Evolutionary conservation across 495 filamentous ascomycete genomes (phyloP), one percentile per base, ranked within the genome.

Genomic region (Friedmanniomyces simplex): DNA sequence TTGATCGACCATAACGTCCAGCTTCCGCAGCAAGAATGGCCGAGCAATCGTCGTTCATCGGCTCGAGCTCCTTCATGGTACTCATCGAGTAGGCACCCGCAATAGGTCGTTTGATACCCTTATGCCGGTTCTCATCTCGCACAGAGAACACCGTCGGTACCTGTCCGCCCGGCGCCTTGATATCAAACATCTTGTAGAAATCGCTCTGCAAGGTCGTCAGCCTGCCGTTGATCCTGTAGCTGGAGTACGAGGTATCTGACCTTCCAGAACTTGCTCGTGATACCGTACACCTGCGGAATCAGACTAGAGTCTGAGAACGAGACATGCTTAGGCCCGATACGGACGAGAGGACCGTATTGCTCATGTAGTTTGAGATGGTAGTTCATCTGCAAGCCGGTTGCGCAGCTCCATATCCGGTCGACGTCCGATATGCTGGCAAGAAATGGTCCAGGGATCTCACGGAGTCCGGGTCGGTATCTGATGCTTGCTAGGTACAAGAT

Each of bases 261-360:
- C 47, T 61, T 62, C 18, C 16, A 20, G 45, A 62, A 62, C 32
- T 58, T 58, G 28, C 21, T 53, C 8, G 16, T 48, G 36, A 62
- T 58, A 14, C 48, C 39, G 24, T 62, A 62, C 10, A 62, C 24
- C 26, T n/a, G 39, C 1, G 54, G 42, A 7, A 62, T 58, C 8
- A 53, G 32, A 7, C 10, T 30, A 5, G 59, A 12, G 36, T 57
- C 48, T 34, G 73, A 65, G 10, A 83, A 72, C 50, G 76, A 82
- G 11, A 84, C 67, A 28, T 72, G 71, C 34, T 77, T 74, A 0
- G 81, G 81, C 0, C 81, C 81, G 12, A 83, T 66, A 1, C 81
- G 74, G 25, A 86, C 81, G 1, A 77, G 64, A 1, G 70, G 67
- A 0, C 81, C 82, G 63, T 82, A 79, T 22, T 66, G 66, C 18